phyloP scores from a whole-genome alignment of 208 protist species.

The Wallacemonas rigidus region DNA sequence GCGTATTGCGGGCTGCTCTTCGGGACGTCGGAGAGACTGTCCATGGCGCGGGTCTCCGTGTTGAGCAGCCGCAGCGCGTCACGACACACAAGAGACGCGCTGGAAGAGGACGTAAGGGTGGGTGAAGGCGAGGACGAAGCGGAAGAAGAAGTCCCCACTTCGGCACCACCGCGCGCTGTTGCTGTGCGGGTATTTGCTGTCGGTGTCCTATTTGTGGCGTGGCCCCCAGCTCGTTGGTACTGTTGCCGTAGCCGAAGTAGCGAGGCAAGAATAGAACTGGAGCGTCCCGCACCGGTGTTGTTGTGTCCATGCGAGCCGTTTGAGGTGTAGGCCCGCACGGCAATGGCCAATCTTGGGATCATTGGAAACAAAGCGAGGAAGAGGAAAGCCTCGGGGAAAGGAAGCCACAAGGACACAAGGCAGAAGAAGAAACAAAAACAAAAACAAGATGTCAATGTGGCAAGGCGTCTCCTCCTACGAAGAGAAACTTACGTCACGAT shows the following conservation, averaged over 20 bases:
- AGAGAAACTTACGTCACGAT: no score
- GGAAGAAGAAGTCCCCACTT: not conserved
- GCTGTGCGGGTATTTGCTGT: not conserved
- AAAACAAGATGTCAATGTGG: not conserved
- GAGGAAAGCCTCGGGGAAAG: constrained; percentile 10
- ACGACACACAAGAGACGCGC: constrained; percentile 18
- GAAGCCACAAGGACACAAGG: constrained; percentile 10
- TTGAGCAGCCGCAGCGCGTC: constrained; percentile 68
- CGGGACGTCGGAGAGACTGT: constrained; percentile 66
- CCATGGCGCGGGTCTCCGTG: constrained; percentile 43
- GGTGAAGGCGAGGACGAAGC: not conserved
- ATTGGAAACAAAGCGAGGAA: not conserved
- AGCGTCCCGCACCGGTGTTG: not conserved
- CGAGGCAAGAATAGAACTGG: constrained; percentile 16
- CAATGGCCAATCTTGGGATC: not conserved
- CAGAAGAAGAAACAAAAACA: not conserved
- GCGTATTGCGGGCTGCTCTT: constrained; percentile 37
- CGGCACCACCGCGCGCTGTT: no score
- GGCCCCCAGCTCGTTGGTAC: constrained; percentile 29
- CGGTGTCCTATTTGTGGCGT: not conserved
- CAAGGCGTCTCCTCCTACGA: no score
- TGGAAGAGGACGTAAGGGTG: not conserved
- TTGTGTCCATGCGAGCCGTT: not conserved
- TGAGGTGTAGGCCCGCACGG: not conserved
- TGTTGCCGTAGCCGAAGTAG: constrained; percentile 41